These are phyloP conservation scores for Pythium sp. DNA, from an alignment of 352 stramenopile species.

Conservation along the genomic window DNA sequence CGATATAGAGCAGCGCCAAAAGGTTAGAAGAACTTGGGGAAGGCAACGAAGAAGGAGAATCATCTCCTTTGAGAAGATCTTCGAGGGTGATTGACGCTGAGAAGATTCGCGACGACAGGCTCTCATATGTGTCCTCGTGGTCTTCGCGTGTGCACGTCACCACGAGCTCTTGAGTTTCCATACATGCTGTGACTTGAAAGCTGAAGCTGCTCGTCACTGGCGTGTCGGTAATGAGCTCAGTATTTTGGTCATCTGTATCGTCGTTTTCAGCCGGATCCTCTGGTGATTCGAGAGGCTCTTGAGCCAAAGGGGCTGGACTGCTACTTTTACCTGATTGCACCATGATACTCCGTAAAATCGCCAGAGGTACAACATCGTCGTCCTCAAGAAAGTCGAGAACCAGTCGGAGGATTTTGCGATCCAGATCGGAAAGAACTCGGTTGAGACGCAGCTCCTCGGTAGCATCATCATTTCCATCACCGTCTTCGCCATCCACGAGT, in stretches of 20 bases:
- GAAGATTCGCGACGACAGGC: neutral
- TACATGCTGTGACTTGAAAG: conserved; percentile 4
- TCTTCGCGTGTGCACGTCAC: conserved; percentile 7
- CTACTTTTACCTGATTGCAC: neutral
- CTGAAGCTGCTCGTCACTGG: conserved; percentile 3
- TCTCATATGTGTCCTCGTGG: neutral
- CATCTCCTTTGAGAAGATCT: neutral
- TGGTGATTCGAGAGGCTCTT: neutral
- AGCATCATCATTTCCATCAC: neutral
- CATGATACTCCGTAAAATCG: neutral
- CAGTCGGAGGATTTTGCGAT: conserved; percentile 1
- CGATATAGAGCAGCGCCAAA: conserved; percentile 8
- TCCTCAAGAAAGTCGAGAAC: conserved; percentile 10
- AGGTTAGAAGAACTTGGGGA: neutral
- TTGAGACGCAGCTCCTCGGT: neutral
- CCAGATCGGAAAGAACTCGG: neutral
- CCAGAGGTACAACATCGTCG: neutral
- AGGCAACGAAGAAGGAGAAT: neutral
- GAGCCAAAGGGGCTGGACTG: neutral
- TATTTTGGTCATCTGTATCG: neutral
- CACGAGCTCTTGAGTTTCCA: conserved; percentile 1
- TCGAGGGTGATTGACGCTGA: conserved; percentile 1
- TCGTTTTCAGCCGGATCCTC: neutral
- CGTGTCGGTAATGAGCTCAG: neutral
- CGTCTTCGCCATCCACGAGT: neutral